Percentiles rank a stretch among this genome's conserved stretches.
Evolutionary conservation across 2,329 filamentous ascomycete genomes (phyloP).

Genomic region (Diaporthe vexans): DNA sequence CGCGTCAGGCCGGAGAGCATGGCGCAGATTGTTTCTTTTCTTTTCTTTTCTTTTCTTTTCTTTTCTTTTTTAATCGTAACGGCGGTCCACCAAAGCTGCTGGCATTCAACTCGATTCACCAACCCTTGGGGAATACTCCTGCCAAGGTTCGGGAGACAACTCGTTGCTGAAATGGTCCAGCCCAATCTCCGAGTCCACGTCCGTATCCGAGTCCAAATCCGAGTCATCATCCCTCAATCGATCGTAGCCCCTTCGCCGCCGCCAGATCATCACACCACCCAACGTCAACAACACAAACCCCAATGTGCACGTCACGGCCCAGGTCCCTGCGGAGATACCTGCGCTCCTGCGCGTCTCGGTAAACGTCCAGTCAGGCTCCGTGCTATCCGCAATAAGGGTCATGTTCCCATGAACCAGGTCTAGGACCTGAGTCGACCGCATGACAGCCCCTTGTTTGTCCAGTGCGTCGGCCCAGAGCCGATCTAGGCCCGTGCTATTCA

Average conservation of each 20-base stretch:
- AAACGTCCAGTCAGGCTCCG: constrained; percentile 24
- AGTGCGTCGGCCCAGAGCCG: constrained; percentile 41
- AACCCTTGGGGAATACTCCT: constrained; percentile 27
- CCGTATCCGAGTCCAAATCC: constrained; percentile 33
- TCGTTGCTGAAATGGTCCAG: constrained; percentile 29
- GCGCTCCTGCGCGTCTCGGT: neutral
- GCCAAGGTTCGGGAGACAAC: constrained; percentile 28
- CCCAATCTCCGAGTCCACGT: constrained; percentile 30
- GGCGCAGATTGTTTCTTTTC: neutral
- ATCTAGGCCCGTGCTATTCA: constrained; percentile 4
- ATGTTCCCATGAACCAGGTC: constrained; percentile 32
- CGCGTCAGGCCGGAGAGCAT: neutral
- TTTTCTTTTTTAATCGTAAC: no score
- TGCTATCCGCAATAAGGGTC: constrained; percentile 14
- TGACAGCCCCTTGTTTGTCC: constrained; percentile 41
- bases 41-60: no score
- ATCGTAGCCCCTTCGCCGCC: constrained; percentile 23
- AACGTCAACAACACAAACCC: constrained; percentile 7
- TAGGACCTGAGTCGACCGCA: constrained; percentile 47
- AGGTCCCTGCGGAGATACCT: neutral
- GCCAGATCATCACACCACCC: constrained; percentile 11
- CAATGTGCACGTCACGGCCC: constrained; percentile 5
- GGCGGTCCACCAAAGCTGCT: no score
- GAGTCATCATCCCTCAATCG: constrained; percentile 34
- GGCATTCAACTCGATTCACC: neutral